Evolutionary conservation across 2,329 filamentous ascomycete species (phyloP).

Genomic region (Botrytis aclada): DNA sequence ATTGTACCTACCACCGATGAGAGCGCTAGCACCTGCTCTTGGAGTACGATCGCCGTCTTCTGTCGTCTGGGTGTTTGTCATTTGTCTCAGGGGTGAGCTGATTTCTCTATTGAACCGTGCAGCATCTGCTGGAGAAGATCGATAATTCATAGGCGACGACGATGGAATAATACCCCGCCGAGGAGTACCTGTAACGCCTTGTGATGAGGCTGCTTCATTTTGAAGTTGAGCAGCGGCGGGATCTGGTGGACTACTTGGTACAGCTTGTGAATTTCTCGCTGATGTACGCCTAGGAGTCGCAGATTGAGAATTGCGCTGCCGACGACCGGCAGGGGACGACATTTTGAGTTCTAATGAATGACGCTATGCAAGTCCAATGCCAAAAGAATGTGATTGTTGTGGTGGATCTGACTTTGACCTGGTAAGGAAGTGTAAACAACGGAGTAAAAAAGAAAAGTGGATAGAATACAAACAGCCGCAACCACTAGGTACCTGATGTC

Average conservation of each 20-base stretch:
- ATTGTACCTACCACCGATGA: slow-evolving; percentile 56
- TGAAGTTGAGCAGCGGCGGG: slow-evolving; percentile 38
- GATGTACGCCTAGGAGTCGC: slow-evolving; percentile 56
- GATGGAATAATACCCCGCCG: slow-evolving; percentile 56
- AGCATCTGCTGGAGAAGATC: slow-evolving; percentile 53
- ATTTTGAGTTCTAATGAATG: slow-evolving; percentile 42
- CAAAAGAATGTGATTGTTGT: slow-evolving; percentile 11
- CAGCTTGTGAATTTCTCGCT: slow-evolving; percentile 54
- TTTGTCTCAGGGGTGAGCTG: slow-evolving; percentile 59
- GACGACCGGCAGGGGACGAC: slow-evolving; percentile 60
- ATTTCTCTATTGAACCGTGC: slow-evolving; percentile 41
- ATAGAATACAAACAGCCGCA: not conserved
- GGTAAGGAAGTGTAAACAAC: not conserved
- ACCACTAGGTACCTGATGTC: not conserved
- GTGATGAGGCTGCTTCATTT: slow-evolving; percentile 38
- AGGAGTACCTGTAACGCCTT: slow-evolving; percentile 42
- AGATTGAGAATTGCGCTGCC: slow-evolving; percentile 54
- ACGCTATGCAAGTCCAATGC: not conserved
- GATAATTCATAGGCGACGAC: slow-evolving; percentile 81
- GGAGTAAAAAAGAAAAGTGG: slow-evolving; percentile 14
- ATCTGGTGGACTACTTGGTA: slow-evolving; percentile 47
- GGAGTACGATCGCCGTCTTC: slow-evolving; percentile 68
- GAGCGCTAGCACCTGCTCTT: slow-evolving; percentile 55
- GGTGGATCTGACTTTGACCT: slow-evolving; percentile 14
- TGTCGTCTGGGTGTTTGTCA: slow-evolving; percentile 54